Evolutionary conservation across 345 rosid genomes (phyloP).

Genomic region (Eucalyptus melliodora): DNA sequence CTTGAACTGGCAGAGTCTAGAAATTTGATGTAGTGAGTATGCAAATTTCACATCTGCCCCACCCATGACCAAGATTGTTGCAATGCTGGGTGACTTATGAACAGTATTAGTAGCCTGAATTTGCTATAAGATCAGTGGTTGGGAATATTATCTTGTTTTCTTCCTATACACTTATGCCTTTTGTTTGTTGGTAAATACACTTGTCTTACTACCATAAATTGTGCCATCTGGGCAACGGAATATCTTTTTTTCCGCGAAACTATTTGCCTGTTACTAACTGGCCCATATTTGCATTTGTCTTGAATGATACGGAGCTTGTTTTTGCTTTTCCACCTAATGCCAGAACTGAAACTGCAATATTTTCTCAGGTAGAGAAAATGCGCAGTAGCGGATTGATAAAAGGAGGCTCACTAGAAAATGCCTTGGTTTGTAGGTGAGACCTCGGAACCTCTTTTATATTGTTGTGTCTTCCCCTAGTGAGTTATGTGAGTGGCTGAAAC

Average conservation of each 20-base stretch:
- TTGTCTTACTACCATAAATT: not conserved
- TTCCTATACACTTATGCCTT: not conserved
- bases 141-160: not conserved
- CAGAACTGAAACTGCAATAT: not conserved
- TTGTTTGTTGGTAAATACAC: not conserved
- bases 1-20: not conserved
- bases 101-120: not conserved
- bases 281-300: not conserved
- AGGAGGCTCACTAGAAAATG: constrained; percentile 83
- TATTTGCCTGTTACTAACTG: not conserved
- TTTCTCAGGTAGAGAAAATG: constrained; percentile 68
- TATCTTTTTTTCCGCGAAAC: not conserved
- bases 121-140: not conserved
- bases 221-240: not conserved
- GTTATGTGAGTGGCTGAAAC: not conserved
- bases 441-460: not conserved
- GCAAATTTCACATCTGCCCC: not conserved
- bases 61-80: not conserved
- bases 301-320: not conserved
- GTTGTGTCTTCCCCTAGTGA: not conserved
- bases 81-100: not conserved
- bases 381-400: constrained; percentile 57
- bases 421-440: constrained; percentile 75
- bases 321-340: not conserved
- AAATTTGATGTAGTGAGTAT: not conserved